Evolutionary conservation across 441 rosid genomes (phyloP).

Genomic region (Populus hybrid): DNA sequence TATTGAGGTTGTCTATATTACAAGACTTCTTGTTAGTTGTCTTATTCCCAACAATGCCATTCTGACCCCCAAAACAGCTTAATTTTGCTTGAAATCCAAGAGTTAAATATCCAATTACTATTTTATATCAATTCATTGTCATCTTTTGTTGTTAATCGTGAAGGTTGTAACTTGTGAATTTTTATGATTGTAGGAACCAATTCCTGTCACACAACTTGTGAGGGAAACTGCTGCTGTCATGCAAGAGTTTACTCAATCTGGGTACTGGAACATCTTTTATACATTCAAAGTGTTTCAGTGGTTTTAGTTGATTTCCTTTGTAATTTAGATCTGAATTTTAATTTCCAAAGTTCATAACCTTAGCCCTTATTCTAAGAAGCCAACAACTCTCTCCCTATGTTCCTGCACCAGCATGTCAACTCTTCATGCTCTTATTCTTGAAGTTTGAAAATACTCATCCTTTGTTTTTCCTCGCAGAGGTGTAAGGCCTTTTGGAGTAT

Average conservation of each 20-base stretch:
- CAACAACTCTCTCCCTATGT: neutral
- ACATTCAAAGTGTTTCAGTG: neutral
- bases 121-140: neutral
- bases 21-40: neutral
- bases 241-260: slow-evolving; percentile 93
- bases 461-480: slow-evolving; percentile 12
- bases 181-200: slow-evolving; percentile 56
- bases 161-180: slow-evolving; percentile 7
- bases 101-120: neutral
- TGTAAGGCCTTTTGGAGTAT: slow-evolving; percentile 20
- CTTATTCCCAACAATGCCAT: neutral
- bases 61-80: neutral
- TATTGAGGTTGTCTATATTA: neutral
- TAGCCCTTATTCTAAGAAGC: neutral
- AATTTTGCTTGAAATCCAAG: neutral
- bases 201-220: slow-evolving; percentile 83
- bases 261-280: slow-evolving; percentile 35
- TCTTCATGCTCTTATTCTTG: neutral
- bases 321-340: neutral
- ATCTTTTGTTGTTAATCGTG: neutral
- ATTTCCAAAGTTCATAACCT: neutral
- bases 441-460: neutral
- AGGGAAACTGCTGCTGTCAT: slow-evolving; percentile 89
- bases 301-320: neutral
- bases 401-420: neutral